phyloP scores from a whole-genome alignment of 164 flowering plant species.

The Piper betle region DNA sequence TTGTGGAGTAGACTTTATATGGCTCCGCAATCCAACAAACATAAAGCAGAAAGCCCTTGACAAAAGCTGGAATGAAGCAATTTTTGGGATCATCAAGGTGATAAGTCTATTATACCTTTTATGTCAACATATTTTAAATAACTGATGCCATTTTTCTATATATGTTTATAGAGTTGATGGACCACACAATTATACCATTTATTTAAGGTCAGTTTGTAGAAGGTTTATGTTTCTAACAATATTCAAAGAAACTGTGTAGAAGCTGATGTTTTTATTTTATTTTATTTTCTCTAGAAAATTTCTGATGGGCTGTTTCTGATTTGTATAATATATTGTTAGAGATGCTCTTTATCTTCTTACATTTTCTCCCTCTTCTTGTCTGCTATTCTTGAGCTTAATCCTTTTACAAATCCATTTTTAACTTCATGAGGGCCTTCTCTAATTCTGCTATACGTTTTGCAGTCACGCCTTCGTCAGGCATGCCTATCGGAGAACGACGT shows the following conservation, averaged over 20 bases:
- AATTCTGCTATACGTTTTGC: slow-evolving; percentile 7
- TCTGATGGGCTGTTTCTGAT: too few relatives aligned
- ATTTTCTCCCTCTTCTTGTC: not conserved
- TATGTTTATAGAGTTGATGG: too few relatives aligned
- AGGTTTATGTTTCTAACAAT: too few relatives aligned
- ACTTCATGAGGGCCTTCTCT: not conserved
- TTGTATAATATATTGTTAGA: too few relatives aligned
- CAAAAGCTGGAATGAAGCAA: slow-evolving; percentile 88
- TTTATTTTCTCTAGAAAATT: too few relatives aligned
- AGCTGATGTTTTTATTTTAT: too few relatives aligned
- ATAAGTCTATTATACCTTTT: not conserved
- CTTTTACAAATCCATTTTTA: not conserved
- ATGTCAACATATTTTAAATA: too few relatives aligned
- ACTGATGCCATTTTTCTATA: too few relatives aligned
- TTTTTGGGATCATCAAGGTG: slow-evolving; percentile 88
- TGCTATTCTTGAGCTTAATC: not conserved
- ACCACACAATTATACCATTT: too few relatives aligned
- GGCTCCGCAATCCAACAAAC: slow-evolving; percentile 82
- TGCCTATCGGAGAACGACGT: slow-evolving; percentile 63
- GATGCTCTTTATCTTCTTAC: too few relatives aligned
- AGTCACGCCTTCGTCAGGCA: slow-evolving; percentile 62
- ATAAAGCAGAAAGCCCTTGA: slow-evolving; percentile 53
- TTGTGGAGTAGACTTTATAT: slow-evolving; percentile 96
- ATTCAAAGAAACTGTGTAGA: too few relatives aligned
- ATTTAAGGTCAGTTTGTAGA: too few relatives aligned